Evolutionary conservation across 164 flowering plant species (phyloP), one percentile per base, ranked within the genome.

Genomic region (Umbellularia californica): DNA sequence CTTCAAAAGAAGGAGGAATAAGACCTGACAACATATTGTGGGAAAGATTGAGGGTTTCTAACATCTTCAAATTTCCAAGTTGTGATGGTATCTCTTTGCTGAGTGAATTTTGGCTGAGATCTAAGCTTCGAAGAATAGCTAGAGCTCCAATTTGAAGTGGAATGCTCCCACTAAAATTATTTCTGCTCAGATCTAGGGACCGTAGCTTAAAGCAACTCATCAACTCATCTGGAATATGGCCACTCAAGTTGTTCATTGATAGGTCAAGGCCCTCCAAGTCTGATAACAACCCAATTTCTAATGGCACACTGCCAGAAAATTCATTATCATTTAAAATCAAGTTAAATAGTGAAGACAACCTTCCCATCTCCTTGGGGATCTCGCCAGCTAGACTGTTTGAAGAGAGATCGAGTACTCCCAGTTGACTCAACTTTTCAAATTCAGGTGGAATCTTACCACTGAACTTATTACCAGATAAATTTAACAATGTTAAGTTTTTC

Each of bases 51-150:
- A 90, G 83, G 25, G 20, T 77, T 70, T 85, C 85, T 65, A 90
- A 69, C 6, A 55, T n/a, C 0, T 51, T 66, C 17, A 91, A 84
- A 79, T 79, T 85, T 3, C 52, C 81, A 2, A 91, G 68, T 65
- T 72, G 72, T 20, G 64, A 60, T n/a, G 93, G 93, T 2, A 91
- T 85, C 9, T 71, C 2, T 64, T 92, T 90, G 2, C 82, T 74
- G 17, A 91, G 77, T 2, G 72, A 80, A 75, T 91, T 91, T 72
- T 81, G 69, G 81, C 93, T 89, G 11, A 89, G 83, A 70, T 91
- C 93, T 63, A 90, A 69, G 19, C 33, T 78, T 82, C 84, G 75
- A 89, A 24, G 50, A 0, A 20, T 10, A 2, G 27, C 24, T 60
- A 88, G 75, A 74, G 84, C 83, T 1, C 87, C 85, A 0, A 89